These are phyloP conservation scores for Globisporangium viniferum DNA, from an alignment of 352 stramenopile species.

Conservation along the genomic window DNA sequence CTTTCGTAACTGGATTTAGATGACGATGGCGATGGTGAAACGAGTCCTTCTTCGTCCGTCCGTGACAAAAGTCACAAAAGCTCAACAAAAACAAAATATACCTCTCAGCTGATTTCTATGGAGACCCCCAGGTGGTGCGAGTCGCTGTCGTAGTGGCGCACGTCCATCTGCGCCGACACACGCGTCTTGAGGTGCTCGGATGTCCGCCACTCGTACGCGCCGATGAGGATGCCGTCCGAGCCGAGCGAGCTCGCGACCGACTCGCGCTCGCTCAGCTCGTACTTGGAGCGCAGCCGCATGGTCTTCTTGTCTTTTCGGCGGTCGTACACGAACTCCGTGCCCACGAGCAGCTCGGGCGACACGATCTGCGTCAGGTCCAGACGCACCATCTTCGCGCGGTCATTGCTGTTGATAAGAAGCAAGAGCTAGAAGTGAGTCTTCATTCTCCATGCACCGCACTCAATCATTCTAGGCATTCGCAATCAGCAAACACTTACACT, in stretches of 20 bases:
- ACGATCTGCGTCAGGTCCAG: slow-evolving; percentile 64
- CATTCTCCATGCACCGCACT: not conserved
- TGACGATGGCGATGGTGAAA: not conserved
- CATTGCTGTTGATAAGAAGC: slow-evolving; percentile 35
- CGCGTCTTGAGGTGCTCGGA: slow-evolving; percentile 73
- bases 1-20: not conserved
- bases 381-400: slow-evolving; percentile 56
- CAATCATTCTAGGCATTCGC: not conserved
- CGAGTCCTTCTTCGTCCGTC: not conserved
- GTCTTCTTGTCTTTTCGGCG: slow-evolving; percentile 66
- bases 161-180: slow-evolving; percentile 73
- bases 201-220: slow-evolving; percentile 75
- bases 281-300: slow-evolving; percentile 54
- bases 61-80: slow-evolving; percentile 6
- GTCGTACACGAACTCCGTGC: slow-evolving; percentile 62
- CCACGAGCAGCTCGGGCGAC: slow-evolving; percentile 52
- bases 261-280: slow-evolving; percentile 45
- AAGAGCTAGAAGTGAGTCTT: not conserved
- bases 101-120: slow-evolving; percentile 72
- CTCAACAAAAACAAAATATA: slow-evolving; percentile 11
- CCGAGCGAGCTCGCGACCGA: slow-evolving; percentile 57
- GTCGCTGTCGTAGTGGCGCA: slow-evolving; percentile 82
- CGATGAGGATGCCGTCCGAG: slow-evolving; percentile 71
- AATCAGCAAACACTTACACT: slow-evolving; percentile 43
- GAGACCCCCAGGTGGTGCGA: slow-evolving; percentile 80